phyloP scores from a whole-genome alignment of 2,329 filamentous ascomycete genomes.

The Graphilbum sp. region DNA sequence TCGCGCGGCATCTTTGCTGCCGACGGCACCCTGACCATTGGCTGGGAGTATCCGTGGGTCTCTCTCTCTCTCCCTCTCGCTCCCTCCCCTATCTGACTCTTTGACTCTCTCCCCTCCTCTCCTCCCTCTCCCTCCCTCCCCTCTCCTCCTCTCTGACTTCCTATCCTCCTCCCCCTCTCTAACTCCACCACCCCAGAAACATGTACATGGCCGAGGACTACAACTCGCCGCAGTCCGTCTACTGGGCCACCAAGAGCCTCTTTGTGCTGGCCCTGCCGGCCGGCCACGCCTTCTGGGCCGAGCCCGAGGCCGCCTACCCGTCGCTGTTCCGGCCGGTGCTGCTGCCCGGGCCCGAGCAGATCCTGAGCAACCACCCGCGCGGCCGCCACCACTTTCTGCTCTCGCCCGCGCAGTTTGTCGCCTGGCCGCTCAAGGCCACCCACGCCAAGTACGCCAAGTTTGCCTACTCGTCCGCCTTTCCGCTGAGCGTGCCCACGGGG shows the following conservation, averaged over 20 bases:
- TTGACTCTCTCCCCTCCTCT: too few relatives aligned
- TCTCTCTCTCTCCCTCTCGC: too few relatives aligned
- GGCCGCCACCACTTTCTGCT: constrained; percentile 20
- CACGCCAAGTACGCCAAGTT: constrained; percentile 24
- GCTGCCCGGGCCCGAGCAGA: constrained; percentile 19
- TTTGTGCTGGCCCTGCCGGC: constrained; percentile 21
- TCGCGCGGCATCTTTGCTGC: constrained; percentile 20
- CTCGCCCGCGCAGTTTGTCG: constrained; percentile 18
- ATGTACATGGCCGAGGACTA: constrained; percentile 40
- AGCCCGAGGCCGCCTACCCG: constrained; percentile 20
- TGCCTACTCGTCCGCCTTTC: constrained; percentile 24
- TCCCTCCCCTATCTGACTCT: too few relatives aligned
- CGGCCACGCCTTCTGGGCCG: constrained; percentile 27
- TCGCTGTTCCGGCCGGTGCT: background rate
- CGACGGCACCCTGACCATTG: constrained; percentile 27
- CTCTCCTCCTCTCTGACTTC: background rate
- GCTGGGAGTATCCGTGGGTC: constrained; percentile 12
- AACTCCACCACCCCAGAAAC: too few relatives aligned
- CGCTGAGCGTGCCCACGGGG: constrained; percentile 19
- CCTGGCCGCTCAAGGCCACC: constrained; percentile 17
- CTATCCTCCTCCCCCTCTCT: background rate
- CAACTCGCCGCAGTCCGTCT: constrained; percentile 38
- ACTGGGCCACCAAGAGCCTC: constrained; percentile 36
- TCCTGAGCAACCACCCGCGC: constrained; percentile 18
- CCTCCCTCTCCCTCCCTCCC: too few relatives aligned